Base-by-base conservation (phyloP, 2,329 filamentous ascomycete genomes). In the Gnomoniopsis sp. region DNA sequence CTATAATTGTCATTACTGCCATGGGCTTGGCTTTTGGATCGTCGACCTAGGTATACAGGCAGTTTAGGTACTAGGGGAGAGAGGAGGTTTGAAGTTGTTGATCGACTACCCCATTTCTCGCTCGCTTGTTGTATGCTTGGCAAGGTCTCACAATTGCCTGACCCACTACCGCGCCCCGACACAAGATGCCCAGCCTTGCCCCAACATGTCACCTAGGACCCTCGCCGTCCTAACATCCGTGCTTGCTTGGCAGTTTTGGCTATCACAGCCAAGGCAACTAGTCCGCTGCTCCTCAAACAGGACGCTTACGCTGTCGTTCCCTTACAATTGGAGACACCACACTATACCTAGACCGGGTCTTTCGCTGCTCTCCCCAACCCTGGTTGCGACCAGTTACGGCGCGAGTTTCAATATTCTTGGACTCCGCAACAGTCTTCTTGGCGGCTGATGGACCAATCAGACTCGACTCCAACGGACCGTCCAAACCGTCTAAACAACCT, bases 71-170 rank as follows among this genome's bases (percentile, higher is more conserved):
- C n/a, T 30, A 8, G 4, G 26, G 26, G 4, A 30, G 26, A 8
- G 8, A 30, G 26, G 26, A 30, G 26, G 43, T 44, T n/a, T 11
- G 8, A 3, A 44, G 43, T 44, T 6, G 4, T 3, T 7, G 43
- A 44, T 44, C 43, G 43, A 44, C 43, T 6, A 4, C 19, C 53
- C n/a, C n/a, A n/a, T 49, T 55, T 30, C 30, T 48, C 12, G n/a
- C 46, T 36, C 49, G 50, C 49, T 33, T 47, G 38, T 34, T 56
- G 49, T 57, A 41, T 55, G 58, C 72, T 73, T 73, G 71, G 71
- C 72, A 67, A 49, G 63, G 72, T 73, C 68, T 72, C 71, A 72
- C 68, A 65, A 68, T 52, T 69, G 68, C 68, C 63, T 68, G 67
- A 70, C 66, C 68, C 68, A 65, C 66, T 49, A 57, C 61, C 49